These are phyloP conservation scores for Thuidium tamariscinum DNA, from an alignment of 225 moss, liverwort and hornwort genomes.

Conservation along the genomic window DNA sequence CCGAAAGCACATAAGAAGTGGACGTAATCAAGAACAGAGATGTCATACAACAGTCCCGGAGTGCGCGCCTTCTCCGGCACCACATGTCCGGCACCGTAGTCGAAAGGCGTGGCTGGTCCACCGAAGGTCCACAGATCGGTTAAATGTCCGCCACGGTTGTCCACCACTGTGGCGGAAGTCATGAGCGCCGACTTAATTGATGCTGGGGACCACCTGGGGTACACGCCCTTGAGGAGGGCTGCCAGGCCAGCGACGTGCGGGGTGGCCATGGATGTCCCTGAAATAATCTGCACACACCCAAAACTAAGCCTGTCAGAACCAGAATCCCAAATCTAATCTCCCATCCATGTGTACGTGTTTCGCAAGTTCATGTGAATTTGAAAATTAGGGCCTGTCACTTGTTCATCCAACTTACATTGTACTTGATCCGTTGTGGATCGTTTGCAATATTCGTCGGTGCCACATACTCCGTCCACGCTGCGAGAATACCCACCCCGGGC, in stretches of 20 bases:
- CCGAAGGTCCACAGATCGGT: background rate
- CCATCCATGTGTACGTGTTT: background rate
- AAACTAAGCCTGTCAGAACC: background rate
- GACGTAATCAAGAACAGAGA: background rate
- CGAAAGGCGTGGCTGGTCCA: background rate
- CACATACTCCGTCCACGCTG: constrained; percentile 37
- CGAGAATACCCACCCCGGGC: constrained; percentile 50
- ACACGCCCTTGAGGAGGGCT: constrained; percentile 28
- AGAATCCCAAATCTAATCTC: background rate
- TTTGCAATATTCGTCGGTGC: background rate
- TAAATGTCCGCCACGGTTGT: background rate
- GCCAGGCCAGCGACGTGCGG: constrained; percentile 63
- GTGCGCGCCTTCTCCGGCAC: background rate
- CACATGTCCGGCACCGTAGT: background rate
- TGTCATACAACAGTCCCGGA: constrained; percentile 12
- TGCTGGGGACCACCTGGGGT: constrained; percentile 54
- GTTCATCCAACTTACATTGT: background rate
- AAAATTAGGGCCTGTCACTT: background rate
- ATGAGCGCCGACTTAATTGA: constrained; percentile 73
- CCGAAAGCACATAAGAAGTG: constrained; percentile 9
- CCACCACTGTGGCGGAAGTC: constrained; percentile 8
- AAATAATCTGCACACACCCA: background rate
- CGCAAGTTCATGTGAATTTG: background rate
- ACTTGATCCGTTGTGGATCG: background rate
- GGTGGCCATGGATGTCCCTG: constrained; percentile 49